Conservation (phyloP, 352 stramenopile genomes). For the Peronospora destructor region DNA sequence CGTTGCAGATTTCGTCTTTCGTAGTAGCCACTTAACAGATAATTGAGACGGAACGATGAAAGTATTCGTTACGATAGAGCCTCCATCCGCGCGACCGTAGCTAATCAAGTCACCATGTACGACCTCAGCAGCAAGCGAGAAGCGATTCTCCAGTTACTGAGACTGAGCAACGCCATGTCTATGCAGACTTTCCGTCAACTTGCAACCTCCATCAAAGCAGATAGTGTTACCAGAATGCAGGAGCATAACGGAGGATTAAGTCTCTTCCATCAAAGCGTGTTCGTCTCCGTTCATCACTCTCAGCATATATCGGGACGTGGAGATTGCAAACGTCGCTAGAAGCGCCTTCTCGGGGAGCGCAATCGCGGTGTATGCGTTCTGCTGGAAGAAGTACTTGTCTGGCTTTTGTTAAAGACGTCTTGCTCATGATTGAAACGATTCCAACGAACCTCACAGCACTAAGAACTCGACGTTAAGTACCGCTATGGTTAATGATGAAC, state of each 20-base stretch:
- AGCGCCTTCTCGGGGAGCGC: slow-evolving; percentile 27
- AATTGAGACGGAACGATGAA: no score
- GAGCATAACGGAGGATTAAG: slow-evolving; percentile 38
- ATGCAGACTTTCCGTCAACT: slow-evolving; percentile 42
- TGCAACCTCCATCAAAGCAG: slow-evolving; percentile 46
- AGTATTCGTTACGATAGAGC: no score
- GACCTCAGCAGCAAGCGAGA: slow-evolving; percentile 31
- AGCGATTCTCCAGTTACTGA: slow-evolving; percentile 39
- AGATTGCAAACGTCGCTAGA: slow-evolving; percentile 57
- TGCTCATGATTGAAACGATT: no score
- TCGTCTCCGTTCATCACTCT: not conserved
- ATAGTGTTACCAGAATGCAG: slow-evolving; percentile 16
- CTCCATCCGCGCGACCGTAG: slow-evolving; percentile 12
- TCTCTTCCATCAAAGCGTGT: slow-evolving; percentile 15
- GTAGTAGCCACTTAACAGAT: no score
- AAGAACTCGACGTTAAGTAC: no score
- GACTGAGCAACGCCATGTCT: slow-evolving; percentile 46
- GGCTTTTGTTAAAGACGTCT: no score
- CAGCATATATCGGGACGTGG: slow-evolving; percentile 8
- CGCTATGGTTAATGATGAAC: slow-evolving; percentile 28
- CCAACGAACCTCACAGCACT: no score
- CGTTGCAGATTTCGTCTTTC: no score
- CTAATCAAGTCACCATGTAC: slow-evolving; percentile 26
- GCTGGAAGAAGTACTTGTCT: slow-evolving; percentile 34
- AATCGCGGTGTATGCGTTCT: slow-evolving; percentile 55